Conservation (phyloP, 2,329 filamentous ascomycete species). For the Tolypocladium paradoxum region DNA sequence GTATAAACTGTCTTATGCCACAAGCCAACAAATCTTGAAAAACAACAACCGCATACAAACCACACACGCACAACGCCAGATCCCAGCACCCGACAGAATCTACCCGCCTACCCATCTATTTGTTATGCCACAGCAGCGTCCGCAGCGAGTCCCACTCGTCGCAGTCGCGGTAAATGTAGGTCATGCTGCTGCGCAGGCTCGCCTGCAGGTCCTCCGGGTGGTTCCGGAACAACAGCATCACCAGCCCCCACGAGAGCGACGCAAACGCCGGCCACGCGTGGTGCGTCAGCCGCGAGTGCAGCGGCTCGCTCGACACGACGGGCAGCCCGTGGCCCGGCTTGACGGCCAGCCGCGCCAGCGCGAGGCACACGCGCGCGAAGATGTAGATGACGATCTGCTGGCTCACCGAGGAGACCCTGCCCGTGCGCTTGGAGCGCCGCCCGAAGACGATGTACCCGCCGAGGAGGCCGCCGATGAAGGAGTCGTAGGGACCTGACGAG, state of each 20-base stretch:
- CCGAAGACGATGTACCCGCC: conserved; percentile 94
- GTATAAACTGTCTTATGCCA: background rate
- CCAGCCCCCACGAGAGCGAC: conserved; percentile 76
- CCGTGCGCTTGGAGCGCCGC: conserved; percentile 46
- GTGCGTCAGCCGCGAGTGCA: conserved; percentile 42
- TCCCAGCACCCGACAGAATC: background rate
- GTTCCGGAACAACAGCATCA: conserved; percentile 93
- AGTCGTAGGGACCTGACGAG: conserved; percentile 69
- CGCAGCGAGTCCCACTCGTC: conserved; percentile 80
- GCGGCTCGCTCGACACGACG: conserved; percentile 34
- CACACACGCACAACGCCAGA: background rate
- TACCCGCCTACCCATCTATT: conserved; percentile 24
- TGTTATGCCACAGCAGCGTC: conserved; percentile 81
- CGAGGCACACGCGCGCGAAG: conserved; percentile 81
- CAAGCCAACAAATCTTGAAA: background rate
- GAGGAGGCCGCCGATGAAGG: conserved; percentile 74
- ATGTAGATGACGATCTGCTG: conserved; percentile 99
- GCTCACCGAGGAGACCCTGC: conserved; percentile 68
- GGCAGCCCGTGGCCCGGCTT: conserved; percentile 47
- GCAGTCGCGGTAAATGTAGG: conserved; percentile 86
- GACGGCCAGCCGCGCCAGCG: conserved; percentile 72
- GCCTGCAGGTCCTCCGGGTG: conserved; percentile 86
- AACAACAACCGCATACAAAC: background rate
- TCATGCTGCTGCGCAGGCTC: conserved; percentile 91
- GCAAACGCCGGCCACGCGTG: conserved; percentile 93